Evolutionary conservation across 768 basidiomycete genomes (phyloP), one percentile per base, ranked within the genome.

Genomic region (Wakefieldia striispora): DNA sequence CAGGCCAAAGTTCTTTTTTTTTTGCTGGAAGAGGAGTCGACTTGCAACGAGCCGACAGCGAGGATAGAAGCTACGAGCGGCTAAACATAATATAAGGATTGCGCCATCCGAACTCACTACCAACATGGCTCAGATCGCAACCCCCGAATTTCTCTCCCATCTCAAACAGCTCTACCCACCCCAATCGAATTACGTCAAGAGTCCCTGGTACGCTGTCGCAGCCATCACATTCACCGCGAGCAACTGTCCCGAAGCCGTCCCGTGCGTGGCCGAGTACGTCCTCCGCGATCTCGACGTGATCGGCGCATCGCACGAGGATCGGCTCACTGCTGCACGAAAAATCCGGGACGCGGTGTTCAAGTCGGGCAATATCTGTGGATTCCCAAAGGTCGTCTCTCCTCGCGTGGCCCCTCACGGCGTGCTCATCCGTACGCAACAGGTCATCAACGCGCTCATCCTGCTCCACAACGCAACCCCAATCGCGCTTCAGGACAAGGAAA

Each of bases 341-440:
- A 63, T 85, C n/a, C 70, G 82, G 26, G 85, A 87, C 51, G 78
- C 77, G 1, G 53, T 86, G 6, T 78, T 87, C 67, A 84, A 84
- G 59, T 74, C 79, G 4, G 84, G 81, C 4, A 58, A 83, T 54
- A 71, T 77, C 17, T 70, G 72, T 45, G 85, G 84, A 8, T 81
- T 79, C 57, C 75, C 83, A 3, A 79, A 75, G 68, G 85, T 84
- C 56, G 52, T 19, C 33, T 12, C 29, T 29, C 29, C 10, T 10
- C 26, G 3, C 11, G 29, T 29, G 29, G 3, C 13, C 29, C 23
- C 23, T 23, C 23, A 23, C 6, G 23, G 6, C 6, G 26, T 26
- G 8, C 26, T 26, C 26, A 26, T 26, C 29, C 29, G 11, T 6
- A n/a, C 13, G 16, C 29, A 1, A 17, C n/a, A 64, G 60, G 51